These are phyloP conservation scores for Clathrus columnatus DNA, from an alignment of 768 basidiomycete genomes.

Conservation along the genomic window DNA sequence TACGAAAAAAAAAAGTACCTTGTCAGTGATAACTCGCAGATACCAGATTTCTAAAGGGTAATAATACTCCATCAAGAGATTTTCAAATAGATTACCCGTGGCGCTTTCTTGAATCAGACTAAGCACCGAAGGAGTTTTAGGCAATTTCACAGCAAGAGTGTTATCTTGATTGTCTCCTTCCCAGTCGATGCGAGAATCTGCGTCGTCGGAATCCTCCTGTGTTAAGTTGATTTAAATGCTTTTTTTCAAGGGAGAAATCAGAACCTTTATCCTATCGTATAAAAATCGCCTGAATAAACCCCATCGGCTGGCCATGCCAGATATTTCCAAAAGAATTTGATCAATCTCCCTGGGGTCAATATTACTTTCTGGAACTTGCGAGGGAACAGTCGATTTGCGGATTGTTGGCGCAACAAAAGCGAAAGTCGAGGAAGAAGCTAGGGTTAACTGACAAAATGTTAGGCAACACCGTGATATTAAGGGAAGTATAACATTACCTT, in stretches of 20 bases:
- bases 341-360: conserved; percentile 89
- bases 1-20: conserved; percentile 41
- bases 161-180: not conserved
- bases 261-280: conserved; percentile 59
- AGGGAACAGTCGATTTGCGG: conserved; percentile 2
- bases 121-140: conserved; percentile 3
- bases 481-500: conserved; percentile 39
- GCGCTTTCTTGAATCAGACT: conserved; percentile 18
- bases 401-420: not conserved
- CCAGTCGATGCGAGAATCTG: not conserved
- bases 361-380: conserved; percentile 30
- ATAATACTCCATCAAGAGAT: conserved; percentile 67
- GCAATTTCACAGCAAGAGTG: too few species aligned
- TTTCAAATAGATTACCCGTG: conserved; percentile 44
- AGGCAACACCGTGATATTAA: not conserved
- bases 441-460: not conserved
- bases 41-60: conserved; percentile 92
- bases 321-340: conserved; percentile 76
- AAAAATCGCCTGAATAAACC: conserved; percentile 84
- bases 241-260: conserved; percentile 10
- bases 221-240: not conserved
- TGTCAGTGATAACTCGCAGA: conserved; percentile 75
- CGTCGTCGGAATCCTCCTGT: not conserved
- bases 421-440: conserved; percentile 4
- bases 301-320: conserved; percentile 90